Percentiles rank a stretch among this genome's conserved stretches.
Conservation (phyloP, 2,329 filamentous ascomycete species). For the Sarocladium kiliense region DNA sequence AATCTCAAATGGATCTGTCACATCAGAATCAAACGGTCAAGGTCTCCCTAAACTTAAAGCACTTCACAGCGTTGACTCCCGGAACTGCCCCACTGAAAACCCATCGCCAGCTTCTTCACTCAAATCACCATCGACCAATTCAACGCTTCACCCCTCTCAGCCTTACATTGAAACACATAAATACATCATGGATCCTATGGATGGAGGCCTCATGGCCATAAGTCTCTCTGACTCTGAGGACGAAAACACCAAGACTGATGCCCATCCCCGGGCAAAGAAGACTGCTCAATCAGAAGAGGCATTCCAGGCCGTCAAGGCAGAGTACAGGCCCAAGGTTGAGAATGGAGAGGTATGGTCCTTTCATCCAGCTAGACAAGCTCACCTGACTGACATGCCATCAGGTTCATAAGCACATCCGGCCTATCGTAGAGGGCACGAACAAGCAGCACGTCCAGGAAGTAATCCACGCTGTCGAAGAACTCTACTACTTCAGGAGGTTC, state of each 20-base stretch:
- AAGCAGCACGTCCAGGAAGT: constrained; percentile 47
- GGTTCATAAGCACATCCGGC: constrained; percentile 41
- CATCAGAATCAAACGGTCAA: no score
- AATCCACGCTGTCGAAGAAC: constrained; percentile 51
- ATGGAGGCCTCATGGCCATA: constrained; percentile 27
- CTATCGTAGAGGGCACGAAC: constrained; percentile 28
- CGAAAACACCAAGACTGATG: constrained; percentile 18
- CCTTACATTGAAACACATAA: background rate
- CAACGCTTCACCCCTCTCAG: background rate
- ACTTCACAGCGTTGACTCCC: no score
- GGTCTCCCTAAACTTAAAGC: no score
- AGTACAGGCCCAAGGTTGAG: constrained; percentile 45
- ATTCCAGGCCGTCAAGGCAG: constrained; percentile 39
- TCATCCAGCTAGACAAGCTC: no score
- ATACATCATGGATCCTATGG: constrained; percentile 24
- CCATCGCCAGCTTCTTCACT: background rate
- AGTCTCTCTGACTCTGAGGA: constrained; percentile 27
- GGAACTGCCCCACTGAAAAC: constrained; percentile 1
- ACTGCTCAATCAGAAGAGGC: constrained; percentile 44
- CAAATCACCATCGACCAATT: background rate
- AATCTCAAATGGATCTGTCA: no score
- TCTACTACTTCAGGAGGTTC: constrained; percentile 49
- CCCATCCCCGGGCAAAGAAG: constrained; percentile 19
- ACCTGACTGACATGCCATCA: constrained; percentile 19
- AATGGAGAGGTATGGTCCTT: constrained; percentile 50